phyloP scores from a whole-genome alignment of 352 stramenopile genomes.

The Phytopythium montanum region DNA sequence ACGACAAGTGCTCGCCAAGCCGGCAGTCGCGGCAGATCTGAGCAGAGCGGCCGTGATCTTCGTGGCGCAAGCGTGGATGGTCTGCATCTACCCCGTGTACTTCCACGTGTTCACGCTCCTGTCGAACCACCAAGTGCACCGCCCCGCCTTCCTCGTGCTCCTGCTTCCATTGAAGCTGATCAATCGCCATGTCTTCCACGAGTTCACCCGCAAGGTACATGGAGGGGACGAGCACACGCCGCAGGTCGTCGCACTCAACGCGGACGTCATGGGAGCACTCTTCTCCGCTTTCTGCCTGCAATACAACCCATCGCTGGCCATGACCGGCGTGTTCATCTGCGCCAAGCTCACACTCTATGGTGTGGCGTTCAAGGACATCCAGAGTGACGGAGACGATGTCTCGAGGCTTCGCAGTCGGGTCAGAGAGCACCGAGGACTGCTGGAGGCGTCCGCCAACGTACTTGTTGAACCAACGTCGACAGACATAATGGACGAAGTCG shows the following conservation, averaged over 20 bases:
- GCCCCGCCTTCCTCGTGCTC: not conserved
- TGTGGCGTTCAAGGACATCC: slow-evolving; percentile 13
- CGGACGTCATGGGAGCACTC: slow-evolving; percentile 20
- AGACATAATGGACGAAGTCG: too few relatives aligned
- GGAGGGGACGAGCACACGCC: slow-evolving; percentile 13
- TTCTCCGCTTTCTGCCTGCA: slow-evolving; percentile 28
- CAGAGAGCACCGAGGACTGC: too few relatives aligned
- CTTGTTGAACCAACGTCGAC: too few relatives aligned
- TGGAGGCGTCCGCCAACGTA: too few relatives aligned
- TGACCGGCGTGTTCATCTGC: slow-evolving; percentile 11
- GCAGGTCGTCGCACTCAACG: slow-evolving; percentile 22
- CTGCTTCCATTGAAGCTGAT: slow-evolving; percentile 15
- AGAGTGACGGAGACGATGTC: not conserved
- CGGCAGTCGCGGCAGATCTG: not conserved
- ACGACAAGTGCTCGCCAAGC: not conserved
- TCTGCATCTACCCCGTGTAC: not conserved
- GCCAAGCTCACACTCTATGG: slow-evolving; percentile 19
- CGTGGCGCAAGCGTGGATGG: not conserved
- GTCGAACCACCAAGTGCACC: not conserved
- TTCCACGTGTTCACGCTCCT: not conserved
- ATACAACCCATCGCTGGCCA: slow-evolving; percentile 17
- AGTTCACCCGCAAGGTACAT: slow-evolving; percentile 13
- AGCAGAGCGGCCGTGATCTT: not conserved
- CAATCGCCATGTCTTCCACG: slow-evolving; percentile 20
- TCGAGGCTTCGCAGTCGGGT: too few relatives aligned